phyloP scores from a whole-genome alignment of 768 basidiomycete genomes.

The Lentinula sp. region DNA sequence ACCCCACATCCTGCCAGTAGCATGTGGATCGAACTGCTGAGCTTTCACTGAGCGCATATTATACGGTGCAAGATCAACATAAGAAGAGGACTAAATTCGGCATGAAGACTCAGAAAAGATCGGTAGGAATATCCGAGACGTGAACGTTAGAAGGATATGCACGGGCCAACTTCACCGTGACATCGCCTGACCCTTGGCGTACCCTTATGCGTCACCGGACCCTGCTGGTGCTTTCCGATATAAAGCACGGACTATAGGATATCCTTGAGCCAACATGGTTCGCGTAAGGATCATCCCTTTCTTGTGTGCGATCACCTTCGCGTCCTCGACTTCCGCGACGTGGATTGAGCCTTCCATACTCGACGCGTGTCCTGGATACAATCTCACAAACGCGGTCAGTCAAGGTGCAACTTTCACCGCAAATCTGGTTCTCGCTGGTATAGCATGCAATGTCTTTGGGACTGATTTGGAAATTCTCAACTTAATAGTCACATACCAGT shows the following conservation, averaged over 20 bases:
- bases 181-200: neutral
- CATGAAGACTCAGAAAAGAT: too few species aligned
- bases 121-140: too few species aligned
- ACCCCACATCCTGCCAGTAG: too few species aligned
- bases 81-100: too few species aligned
- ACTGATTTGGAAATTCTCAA: constrained; percentile 40
- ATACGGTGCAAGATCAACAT: too few species aligned
- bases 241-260: neutral
- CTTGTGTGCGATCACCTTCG: neutral
- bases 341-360: constrained; percentile 26
- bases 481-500: constrained; percentile 54
- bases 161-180: neutral
- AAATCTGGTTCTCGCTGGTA: constrained; percentile 44
- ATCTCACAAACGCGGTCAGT: constrained; percentile 36
- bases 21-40: too few species aligned
- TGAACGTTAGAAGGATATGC: too few species aligned
- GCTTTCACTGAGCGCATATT: too few species aligned
- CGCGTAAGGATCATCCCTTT: neutral
- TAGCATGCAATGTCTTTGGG: constrained; percentile 56
- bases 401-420: constrained; percentile 37
- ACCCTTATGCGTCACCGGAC: neutral
- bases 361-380: constrained; percentile 60
- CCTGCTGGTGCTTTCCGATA: neutral
- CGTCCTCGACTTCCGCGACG: constrained; percentile 1
- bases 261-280: neutral